Percentiles rank a stretch among this genome's conserved stretches.
These are phyloP conservation scores for Sphaerulina musiva DNA, from an alignment of 2,329 filamentous ascomycete genomes.

Conservation along the genomic window DNA sequence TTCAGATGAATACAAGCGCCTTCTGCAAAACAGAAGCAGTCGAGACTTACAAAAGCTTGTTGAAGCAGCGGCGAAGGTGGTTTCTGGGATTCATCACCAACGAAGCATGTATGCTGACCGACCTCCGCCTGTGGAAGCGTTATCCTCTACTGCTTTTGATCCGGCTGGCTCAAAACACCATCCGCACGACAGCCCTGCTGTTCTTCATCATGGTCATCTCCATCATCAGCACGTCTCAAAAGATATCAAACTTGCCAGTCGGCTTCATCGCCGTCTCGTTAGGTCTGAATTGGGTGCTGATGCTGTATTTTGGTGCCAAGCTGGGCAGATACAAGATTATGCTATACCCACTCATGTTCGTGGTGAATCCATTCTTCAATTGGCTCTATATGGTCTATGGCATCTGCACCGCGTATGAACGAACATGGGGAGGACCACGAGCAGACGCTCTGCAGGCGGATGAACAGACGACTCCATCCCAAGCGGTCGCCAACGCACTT, in stretches of 20 bases:
- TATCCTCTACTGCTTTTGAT: slow-evolving; percentile 83
- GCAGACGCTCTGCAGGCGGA: slow-evolving; percentile 82
- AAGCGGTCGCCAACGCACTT: slow-evolving; percentile 78
- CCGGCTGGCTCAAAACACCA: slow-evolving; percentile 92
- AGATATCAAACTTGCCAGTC: slow-evolving; percentile 70
- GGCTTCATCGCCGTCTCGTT: slow-evolving; percentile 91
- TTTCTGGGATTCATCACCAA: slow-evolving; percentile 97
- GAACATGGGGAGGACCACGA: slow-evolving; percentile 91
- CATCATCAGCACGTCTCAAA: slow-evolving; percentile 75
- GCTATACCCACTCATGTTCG: slow-evolving; percentile 92
- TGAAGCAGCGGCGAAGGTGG: slow-evolving; percentile 94
- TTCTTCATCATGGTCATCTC: slow-evolving; percentile 93
- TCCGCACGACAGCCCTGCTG: slow-evolving; percentile 83
- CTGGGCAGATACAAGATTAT: slow-evolving; percentile 86
- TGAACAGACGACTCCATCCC: slow-evolving; percentile 64
- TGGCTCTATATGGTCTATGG: slow-evolving; percentile 98
- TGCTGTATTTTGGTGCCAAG: slow-evolving; percentile 90
- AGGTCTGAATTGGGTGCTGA: slow-evolving; percentile 87
- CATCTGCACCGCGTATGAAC: slow-evolving; percentile 86
- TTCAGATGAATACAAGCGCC: slow-evolving; percentile 93
- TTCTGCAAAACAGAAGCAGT: slow-evolving; percentile 99
- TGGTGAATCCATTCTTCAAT: slow-evolving; percentile 94
- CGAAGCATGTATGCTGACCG: slow-evolving; percentile 96
- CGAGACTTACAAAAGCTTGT: slow-evolving; percentile 72
- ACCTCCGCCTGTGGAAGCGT: slow-evolving; percentile 81